phyloP scores from a whole-genome alignment of 164 flowering plant species.

The Vitis labrusca region DNA sequence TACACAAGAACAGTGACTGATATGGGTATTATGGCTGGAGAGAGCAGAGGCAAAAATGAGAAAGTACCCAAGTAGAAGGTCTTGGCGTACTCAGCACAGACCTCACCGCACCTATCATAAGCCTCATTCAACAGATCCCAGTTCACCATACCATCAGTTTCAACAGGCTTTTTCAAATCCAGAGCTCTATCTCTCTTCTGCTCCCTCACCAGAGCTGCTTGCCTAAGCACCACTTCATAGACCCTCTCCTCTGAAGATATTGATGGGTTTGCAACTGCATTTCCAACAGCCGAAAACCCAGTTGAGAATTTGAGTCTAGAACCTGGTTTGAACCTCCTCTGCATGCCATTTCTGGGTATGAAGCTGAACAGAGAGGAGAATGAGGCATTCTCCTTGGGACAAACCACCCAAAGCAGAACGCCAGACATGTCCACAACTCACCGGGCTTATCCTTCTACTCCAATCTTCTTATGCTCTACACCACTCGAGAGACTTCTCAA shows the following conservation, averaged over 20 bases:
- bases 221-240: conserved; percentile 80
- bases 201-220: conserved; percentile 69
- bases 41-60: neutral
- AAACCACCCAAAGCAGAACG: conserved; percentile 35
- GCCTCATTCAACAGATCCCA: conserved; percentile 60
- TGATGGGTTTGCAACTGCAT: conserved; percentile 23
- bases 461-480: too few species aligned
- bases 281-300: conserved; percentile 14
- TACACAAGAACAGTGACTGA: too few species aligned
- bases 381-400: conserved; percentile 29
- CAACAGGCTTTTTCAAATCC: conserved; percentile 4
- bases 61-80: conserved; percentile 77
- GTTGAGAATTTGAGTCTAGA: conserved; percentile 14
- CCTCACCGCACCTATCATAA: conserved; percentile 82
- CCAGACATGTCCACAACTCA: conserved; percentile 13
- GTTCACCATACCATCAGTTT: conserved; percentile 9
- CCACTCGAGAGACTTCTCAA: too few species aligned
- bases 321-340: neutral
- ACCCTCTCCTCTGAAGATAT: conserved; percentile 48
- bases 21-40: too few species aligned
- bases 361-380: conserved; percentile 16
- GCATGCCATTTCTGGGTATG: conserved; percentile 6
- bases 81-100: conserved; percentile 92
- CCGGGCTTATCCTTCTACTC: too few species aligned
- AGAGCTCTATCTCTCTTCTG: conserved; percentile 15